Conservation (phyloP, 768 basidiomycete species). For the Agaricus sinodeliciosus region DNA sequence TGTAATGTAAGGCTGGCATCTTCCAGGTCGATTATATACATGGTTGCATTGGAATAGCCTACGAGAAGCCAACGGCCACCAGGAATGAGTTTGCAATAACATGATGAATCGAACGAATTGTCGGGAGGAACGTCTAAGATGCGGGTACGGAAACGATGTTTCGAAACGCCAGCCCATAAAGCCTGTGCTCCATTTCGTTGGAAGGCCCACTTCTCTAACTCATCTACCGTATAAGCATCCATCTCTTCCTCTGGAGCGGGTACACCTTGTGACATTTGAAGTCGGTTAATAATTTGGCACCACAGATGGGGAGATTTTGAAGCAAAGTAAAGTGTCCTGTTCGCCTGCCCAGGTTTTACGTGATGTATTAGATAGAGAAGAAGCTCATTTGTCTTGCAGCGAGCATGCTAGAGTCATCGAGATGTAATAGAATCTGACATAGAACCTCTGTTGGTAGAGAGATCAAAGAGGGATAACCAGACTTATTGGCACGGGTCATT, state of each 20-base stretch:
- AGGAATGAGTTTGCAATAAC: not conserved
- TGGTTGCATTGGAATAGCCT: not conserved
- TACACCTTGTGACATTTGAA: not conserved
- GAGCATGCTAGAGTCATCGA: not conserved
- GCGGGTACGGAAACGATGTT: not conserved
- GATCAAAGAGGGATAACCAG: too few relatives aligned
- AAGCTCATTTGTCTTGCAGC: not conserved
- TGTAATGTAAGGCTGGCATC: not conserved
- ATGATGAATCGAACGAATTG: not conserved
- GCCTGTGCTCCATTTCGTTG: not conserved
- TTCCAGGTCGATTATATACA: not conserved
- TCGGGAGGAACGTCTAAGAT: not conserved
- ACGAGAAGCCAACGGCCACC: not conserved
- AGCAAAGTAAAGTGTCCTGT: not conserved
- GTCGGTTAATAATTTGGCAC: not conserved
- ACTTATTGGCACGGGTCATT: too few relatives aligned
- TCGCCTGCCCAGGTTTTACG: not conserved
- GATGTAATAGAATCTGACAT: not conserved
- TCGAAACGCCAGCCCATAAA: not conserved
- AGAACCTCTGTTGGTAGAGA: not conserved
- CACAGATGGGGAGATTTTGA: not conserved
- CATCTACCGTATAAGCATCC: not conserved
- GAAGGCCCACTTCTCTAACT: not conserved
- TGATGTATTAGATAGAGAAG: not conserved
- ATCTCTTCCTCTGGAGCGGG: not conserved